Evolutionary conservation across 129 eudicot species (phyloP), one percentile per base, ranked within the genome.

Genomic region (Lonicera japonica): DNA sequence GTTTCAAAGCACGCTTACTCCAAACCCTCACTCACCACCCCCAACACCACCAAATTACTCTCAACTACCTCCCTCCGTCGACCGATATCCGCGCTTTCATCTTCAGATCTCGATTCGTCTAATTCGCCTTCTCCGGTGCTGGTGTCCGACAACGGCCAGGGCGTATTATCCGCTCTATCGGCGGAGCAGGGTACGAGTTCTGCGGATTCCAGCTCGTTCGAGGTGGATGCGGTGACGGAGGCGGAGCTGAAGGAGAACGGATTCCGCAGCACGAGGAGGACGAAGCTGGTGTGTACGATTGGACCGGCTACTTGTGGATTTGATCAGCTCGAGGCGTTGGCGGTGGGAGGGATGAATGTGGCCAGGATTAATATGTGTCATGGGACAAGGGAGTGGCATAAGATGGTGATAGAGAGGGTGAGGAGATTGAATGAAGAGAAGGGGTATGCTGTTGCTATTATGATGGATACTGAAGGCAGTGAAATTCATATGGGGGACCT

Each of bases 401-500:
- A 69, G 76, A 66, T 36, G 29, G 98, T 91, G 46, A 87, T 91
- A 34, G 77, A 84, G 59, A 75, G 83, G 0, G 90, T 91, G 5
- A 79, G 97, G 81, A 72, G 75, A 73, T 66, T 91, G 84, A 91
- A 91, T 71, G 96, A 87, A 70, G 98, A 87, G 66, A 84, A 87
- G 65, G 95, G 95, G 4, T 92, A 45, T 58, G 95, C 97, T 11
- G 95, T 91, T 39, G 97, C 97, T 20, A 74, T 91, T 58, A 87
- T 91, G 94, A 84, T 91, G 97, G 97, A 91, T 70, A 91, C 97
- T 11, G 90, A 91, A 67, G 96, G 97, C 13, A 87, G 97, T 70
- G 97, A 91, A 87, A 87, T 91, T 71, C 97, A 91, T 67, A 87
- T 91, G 97, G 97, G 95, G 17, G 97, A 91, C 71, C 95, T 91